These are phyloP conservation scores for Obelidium mucronatum DNA, from an alignment of 192 early-diverging fungal species.

Conservation along the genomic window DNA sequence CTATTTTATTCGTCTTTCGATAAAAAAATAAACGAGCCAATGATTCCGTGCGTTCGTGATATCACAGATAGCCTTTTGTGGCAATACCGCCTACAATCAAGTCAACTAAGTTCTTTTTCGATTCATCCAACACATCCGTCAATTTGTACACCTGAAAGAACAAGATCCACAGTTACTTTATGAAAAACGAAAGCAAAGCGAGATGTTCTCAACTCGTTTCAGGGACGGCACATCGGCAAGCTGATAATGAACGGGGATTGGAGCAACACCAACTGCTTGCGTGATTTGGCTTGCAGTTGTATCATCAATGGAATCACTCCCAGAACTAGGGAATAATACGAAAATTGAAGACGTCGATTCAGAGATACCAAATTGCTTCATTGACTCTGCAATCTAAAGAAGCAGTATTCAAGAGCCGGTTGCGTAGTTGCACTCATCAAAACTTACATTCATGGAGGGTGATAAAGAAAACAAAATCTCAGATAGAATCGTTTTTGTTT, in stretches of 20 bases:
- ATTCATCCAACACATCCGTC: background rate
- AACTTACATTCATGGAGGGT: conserved; percentile 41
- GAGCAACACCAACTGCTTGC: background rate
- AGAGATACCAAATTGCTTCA: conserved; percentile 45
- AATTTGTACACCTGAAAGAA: conserved; percentile 18
- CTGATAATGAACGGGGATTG: background rate
- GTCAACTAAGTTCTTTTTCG: background rate
- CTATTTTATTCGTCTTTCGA: background rate
- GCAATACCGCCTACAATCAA: conserved; percentile 12
- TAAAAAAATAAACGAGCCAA: background rate
- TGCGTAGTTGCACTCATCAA: background rate
- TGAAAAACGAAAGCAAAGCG: too few relatives aligned
- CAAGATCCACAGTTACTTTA: too few relatives aligned
- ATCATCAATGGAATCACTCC: conserved; percentile 7
- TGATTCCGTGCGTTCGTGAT: too few relatives aligned
- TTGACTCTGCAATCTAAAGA: conserved; percentile 41
- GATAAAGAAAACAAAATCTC: conserved; percentile 55
- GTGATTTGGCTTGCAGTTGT: background rate
- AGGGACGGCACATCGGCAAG: too few relatives aligned
- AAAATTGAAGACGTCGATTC: conserved; percentile 30
- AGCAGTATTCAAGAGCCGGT: background rate
- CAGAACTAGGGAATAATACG: conserved; percentile 29
- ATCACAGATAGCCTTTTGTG: conserved; percentile 16
- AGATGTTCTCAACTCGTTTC: too few relatives aligned
- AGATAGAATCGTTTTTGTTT: conserved; percentile 46